Base-by-base conservation (phyloP, 768 basidiomycete species). In the Mycena chlorophos region DNA sequence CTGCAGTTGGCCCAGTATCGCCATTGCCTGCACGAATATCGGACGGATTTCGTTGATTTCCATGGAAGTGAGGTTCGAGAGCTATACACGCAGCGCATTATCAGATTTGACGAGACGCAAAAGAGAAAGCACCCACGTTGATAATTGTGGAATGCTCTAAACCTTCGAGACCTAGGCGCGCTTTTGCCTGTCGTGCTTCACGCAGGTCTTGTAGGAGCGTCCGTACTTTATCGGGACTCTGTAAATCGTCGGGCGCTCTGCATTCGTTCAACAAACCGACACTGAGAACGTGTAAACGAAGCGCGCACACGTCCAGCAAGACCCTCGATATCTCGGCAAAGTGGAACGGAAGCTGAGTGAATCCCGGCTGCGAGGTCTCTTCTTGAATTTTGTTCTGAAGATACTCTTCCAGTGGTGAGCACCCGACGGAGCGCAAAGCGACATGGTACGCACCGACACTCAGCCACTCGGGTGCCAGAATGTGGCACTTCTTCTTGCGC, bases 31-130 rank as follows among this genome's bases (percentile, higher is more conserved):
- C 29, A 88, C 76, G 65, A 95, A 94, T 75, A 91, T 91, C 2
- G 94, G 91, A 31, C 92, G 81, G 62, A 96, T 89, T 68, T 96
- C 94, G 73, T 94, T 93, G 72, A 97, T 90, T 70, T 97, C 94
- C 87, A 95, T 88, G 1, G 91, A 84, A 57, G 85, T 89, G 19
- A 96, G 74, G 61, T 94, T 90, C 3, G 91, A 85, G 56, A 97
- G 77, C 93, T 95, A 67, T 30, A 14, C 14, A 31, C 8, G 38
- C 17, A 25, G 34, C 26, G 30, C 28, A 37, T 49, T 50, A 48
- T 39, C 17, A 19, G n/a, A n/a, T n/a, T 49, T n/a, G 27, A 26
- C 13, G 29, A 10, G 4, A 19, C 47, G 49, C 27, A 30, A 40
- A 23, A 34, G 50, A 48, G 43, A 39, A 51, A 40, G 46, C 30